phyloP scores from a whole-genome alignment of 225 moss, liverwort and hornwort genomes.

The Lunularia cruciata region DNA sequence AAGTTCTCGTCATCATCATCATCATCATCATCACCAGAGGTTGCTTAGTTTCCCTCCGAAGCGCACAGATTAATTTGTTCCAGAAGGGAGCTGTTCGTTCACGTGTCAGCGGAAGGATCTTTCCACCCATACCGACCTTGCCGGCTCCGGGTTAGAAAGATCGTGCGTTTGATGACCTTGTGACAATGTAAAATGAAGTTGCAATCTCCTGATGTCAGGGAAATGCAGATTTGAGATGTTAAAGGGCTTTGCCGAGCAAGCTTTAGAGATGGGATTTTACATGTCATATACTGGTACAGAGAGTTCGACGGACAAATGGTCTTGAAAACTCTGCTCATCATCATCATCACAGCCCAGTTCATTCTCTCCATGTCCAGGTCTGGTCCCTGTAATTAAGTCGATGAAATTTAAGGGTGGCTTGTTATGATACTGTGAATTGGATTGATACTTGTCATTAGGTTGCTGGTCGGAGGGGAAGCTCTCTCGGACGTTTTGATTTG shows the following conservation, averaged over 20 bases:
- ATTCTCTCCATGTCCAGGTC: background rate
- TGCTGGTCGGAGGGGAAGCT: no score
- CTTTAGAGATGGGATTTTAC: no score
- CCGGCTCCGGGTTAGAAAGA: no score
- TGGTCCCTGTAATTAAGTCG: conserved; percentile 4
- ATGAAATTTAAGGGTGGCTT: background rate
- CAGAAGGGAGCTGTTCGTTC: no score
- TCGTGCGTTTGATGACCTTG: background rate
- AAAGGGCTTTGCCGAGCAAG: no score
- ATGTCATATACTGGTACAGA: no score
- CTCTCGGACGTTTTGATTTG: no score
- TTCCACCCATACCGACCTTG: no score
- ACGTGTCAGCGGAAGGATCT: background rate
- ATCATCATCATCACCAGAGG: background rate
- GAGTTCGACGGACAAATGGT: background rate
- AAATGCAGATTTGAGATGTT: background rate
- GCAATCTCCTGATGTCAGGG: background rate
- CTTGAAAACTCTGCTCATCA: background rate
- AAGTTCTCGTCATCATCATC: background rate
- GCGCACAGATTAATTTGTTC: no score
- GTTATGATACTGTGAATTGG: no score
- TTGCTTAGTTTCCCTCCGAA: background rate
- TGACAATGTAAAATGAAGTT: background rate
- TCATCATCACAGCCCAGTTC: background rate
- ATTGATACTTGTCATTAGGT: no score